Evolutionary conservation across 2,329 filamentous ascomycete genomes (phyloP), one percentile per base, ranked within the genome.

Genomic region (Paecilomyces variotii): DNA sequence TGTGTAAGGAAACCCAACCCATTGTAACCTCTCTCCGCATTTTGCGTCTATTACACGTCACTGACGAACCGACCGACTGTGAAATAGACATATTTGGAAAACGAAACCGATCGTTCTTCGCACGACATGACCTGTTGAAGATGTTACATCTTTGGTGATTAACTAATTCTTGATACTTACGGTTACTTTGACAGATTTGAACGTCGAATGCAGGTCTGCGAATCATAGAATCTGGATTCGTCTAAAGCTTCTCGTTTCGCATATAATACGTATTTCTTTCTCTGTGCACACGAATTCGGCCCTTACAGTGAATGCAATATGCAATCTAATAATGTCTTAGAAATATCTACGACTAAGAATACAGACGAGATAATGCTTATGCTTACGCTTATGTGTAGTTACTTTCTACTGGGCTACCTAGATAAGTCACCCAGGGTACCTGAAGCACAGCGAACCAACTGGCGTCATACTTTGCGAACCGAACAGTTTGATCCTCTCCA

Each of bases 51-150:
- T 27, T 25, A 12, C 26, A 59, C 58, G 45, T n/a, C 52, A 55
- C 45, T 50, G 59, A 12, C 24, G 27, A 12, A 2, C 28, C 53
- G 19, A 10, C 27, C 11, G 39, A 54, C 5, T 19, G 30, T 30
- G 55, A 58, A 25, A 57, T 54, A 91, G 89, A 94, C 72, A 74
- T 94, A 12, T 88, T 86, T 63, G 90, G 91, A 7, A 95, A 95
- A 77, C 80, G 84, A 58, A 87, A 90, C 62, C 82, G 90, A 55
- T 85, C 84, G 24, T 91, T 88, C 70, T 92, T 89, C 68, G 80
- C 89, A 63, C 82, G 85, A n/a, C 82, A 93, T 69, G 87, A 94
- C 72, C 76, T 93, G 26, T 74, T 94, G 53, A 77, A 78, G 64
- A 74, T 80, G 57, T 59, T 72, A 14, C 62, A 67, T 63, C 62